phyloP scores from a whole-genome alignment of 2,329 filamentous ascomycete genomes.

The Fusarium caatingaense region DNA sequence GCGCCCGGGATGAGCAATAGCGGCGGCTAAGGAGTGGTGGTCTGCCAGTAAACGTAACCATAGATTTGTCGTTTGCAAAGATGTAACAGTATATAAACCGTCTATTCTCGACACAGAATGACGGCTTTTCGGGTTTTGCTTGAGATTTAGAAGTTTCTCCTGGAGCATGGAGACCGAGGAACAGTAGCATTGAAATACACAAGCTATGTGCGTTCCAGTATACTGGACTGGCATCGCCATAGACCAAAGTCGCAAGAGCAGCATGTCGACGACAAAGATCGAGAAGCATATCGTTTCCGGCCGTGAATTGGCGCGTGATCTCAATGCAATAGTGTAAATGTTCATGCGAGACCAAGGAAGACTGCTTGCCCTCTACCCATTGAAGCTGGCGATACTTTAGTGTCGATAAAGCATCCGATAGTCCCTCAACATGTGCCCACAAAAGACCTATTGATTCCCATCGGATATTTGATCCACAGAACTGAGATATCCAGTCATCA shows the following conservation, averaged over 20 bases:
- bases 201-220: constrained; percentile 55
- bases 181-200: constrained; percentile 51
- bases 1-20: constrained; percentile 64
- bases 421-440: constrained; percentile 43
- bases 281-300: constrained; percentile 54
- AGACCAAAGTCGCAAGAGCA: constrained; percentile 52
- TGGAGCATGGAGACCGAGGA: constrained; percentile 51
- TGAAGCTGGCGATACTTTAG: constrained; percentile 21
- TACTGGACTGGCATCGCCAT: constrained; percentile 55
- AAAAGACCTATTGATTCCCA: constrained; percentile 59
- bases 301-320: constrained; percentile 43
- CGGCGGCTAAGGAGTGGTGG: constrained; percentile 64
- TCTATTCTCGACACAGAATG: constrained; percentile 51
- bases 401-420: constrained; percentile 29
- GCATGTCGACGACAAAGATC: constrained; percentile 50
- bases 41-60: constrained; percentile 64
- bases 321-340: constrained; percentile 49
- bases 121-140: constrained; percentile 28
- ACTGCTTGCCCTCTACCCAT: constrained; percentile 4
- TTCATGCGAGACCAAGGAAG: constrained; percentile 9
- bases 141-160: constrained; percentile 14
- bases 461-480: constrained; percentile 53
- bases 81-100: constrained; percentile 51
- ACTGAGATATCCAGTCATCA: constrained; percentile 53
- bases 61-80: constrained; percentile 61